A percentile compares a stretch with the other conserved stretches of the same genome.
These are phyloP conservation scores for Blastomyces percursus DNA, from an alignment of 2,329 filamentous ascomycete species.

Conservation along the genomic window DNA sequence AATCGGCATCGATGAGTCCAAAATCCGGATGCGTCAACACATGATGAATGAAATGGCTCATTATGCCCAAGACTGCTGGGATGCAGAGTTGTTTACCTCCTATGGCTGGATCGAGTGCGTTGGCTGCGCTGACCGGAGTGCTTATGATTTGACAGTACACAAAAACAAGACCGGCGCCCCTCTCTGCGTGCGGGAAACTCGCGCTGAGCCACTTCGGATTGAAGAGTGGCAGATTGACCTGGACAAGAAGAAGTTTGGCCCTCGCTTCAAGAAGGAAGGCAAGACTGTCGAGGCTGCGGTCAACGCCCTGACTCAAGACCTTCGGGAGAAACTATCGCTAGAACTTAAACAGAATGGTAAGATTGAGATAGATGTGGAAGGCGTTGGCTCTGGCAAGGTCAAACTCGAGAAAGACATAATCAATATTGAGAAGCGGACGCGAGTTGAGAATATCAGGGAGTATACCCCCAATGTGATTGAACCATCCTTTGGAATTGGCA, in stretches of 20 bases:
- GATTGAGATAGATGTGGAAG: constrained; percentile 63
- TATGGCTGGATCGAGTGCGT: constrained; percentile 98
- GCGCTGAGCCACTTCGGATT: constrained; percentile 64
- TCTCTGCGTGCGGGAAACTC: constrained; percentile 70
- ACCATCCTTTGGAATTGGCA: constrained; percentile 92
- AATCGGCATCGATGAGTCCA: constrained; percentile 75
- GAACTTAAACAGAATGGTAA: constrained; percentile 63
- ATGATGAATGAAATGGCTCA: constrained; percentile 88
- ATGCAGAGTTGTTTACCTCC: constrained; percentile 81
- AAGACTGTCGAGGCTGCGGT: constrained; percentile 75
- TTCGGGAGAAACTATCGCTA: constrained; percentile 68
- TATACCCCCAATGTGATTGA: constrained; percentile 96
- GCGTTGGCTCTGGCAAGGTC: constrained; percentile 58
- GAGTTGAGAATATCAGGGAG: constrained; percentile 73
- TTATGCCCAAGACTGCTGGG: constrained; percentile 96
- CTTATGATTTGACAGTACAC: constrained; percentile 88
- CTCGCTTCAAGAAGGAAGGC: constrained; percentile 87
- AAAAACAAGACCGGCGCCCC: constrained; percentile 83
- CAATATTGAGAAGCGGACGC: constrained; percentile 70
- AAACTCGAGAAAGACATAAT: constrained; percentile 71
- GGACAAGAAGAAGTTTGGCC: constrained; percentile 92
- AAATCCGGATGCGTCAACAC: constrained; percentile 94
- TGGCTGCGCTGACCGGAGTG: constrained; percentile 88
- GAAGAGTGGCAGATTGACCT: constrained; percentile 83
- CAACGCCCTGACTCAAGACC: constrained; percentile 62